Base-by-base conservation (phyloP, 169 alveolate species). In the Eimeria necatrix region DNA sequence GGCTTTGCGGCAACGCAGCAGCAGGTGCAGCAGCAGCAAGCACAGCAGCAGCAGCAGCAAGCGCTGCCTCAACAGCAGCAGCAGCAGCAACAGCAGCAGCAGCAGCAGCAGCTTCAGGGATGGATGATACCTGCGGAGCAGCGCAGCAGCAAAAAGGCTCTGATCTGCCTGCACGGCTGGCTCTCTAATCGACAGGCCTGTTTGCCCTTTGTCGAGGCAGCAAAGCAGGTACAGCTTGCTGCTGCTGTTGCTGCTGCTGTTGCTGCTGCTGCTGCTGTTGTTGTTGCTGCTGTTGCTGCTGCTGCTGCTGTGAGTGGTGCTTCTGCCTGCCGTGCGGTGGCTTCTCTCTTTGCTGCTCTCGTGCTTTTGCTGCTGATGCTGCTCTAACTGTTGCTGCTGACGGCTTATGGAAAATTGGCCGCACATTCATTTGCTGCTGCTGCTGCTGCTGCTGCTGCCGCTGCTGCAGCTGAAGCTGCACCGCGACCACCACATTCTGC, bases 101-200 rank as follows among this genome's bases (percentile, higher is more conserved):
- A 68, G 91, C 73, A 52, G n/a, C 70, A 5, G 24, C 88, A 16
- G 41, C 73, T 83, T 14, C 12, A 22, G 76, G 91, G 91, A 24
- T 83, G 91, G 91, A 16, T 51, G 73, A 18, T 83, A 2, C 91
- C 91, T 52, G 91, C 91, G 14, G 91, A 83, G 56, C 71, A 83
- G 51, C 22, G 76, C 22, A 59, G 61, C 59, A 12, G 73, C 59
- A n/a, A 59, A 24, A 83, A 83, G 56, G 91, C 78, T 8, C n/a
- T 83, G 12, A n/a, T 83, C 24, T 83, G 91, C 56, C n/a, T 61
- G 59, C 91, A 83, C 59, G 91, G 91, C n/a, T 83, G 91, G 91
- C 56, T 83, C 7, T 60, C 91, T 3, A 83, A 83, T 76, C 41
- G 91, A 8, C 91, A 83, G 56, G 91, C 91, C 91, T 83, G 91